Conservation (phyloP, 1,139 yeast species). For the Candida glucosophila region DNA sequence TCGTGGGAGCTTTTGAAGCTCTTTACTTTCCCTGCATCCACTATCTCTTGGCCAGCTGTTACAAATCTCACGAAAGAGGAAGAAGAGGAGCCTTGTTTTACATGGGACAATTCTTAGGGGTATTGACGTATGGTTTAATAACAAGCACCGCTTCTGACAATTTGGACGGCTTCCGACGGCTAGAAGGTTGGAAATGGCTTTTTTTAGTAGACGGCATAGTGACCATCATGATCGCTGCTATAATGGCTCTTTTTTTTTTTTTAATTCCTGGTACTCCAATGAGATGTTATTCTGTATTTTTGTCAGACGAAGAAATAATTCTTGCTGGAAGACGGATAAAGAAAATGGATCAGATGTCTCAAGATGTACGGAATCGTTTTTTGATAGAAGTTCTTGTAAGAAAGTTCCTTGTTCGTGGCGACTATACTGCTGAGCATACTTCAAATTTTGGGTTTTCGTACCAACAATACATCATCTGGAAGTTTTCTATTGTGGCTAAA, state of each 20-base stretch:
- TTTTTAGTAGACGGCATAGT: slow-evolving; percentile 21
- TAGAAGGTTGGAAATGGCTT: slow-evolving; percentile 24
- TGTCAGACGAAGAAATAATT: slow-evolving; percentile 21
- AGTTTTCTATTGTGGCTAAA: slow-evolving; percentile 38
- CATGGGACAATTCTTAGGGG: slow-evolving; percentile 21
- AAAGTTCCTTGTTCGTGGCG: slow-evolving; percentile 18
- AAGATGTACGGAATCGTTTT: slow-evolving; percentile 13
- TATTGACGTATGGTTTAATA: slow-evolving; percentile 20
- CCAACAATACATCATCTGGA: slow-evolving; percentile 39
- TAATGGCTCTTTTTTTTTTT: slow-evolving; percentile 15
- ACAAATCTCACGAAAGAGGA: slow-evolving; percentile 15
- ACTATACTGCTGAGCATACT: slow-evolving; percentile 15
- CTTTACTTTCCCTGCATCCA: slow-evolving; percentile 17
- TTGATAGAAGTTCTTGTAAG: slow-evolving; percentile 15
- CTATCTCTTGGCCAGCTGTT: slow-evolving; percentile 10
- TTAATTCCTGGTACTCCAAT: slow-evolving; percentile 23
- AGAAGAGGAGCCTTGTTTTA: slow-evolving; percentile 20
- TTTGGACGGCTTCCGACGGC: slow-evolving; percentile 10
- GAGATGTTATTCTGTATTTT: slow-evolving; percentile 18
- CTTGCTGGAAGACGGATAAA: slow-evolving; percentile 16
- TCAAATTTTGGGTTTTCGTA: slow-evolving; percentile 19
- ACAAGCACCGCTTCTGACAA: slow-evolving; percentile 16
- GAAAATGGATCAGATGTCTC: slow-evolving; percentile 16
- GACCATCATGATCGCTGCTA: slow-evolving; percentile 14
- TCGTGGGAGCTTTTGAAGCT: slow-evolving; percentile 20